Base-by-base conservation (phyloP, 768 basidiomycete genomes). In the Pseudohyphozyma bogoriensis region DNA sequence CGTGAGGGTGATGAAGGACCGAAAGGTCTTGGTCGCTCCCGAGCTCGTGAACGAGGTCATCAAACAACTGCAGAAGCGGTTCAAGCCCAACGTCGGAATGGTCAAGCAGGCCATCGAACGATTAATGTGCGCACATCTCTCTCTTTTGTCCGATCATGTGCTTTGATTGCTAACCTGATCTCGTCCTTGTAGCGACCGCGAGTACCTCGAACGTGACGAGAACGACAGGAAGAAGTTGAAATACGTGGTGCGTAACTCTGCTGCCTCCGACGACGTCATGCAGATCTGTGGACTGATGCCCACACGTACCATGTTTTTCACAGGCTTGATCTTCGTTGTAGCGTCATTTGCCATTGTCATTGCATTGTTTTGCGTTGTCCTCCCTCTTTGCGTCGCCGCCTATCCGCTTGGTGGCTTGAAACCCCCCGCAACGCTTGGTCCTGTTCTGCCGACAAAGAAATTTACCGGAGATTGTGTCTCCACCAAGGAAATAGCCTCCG, bases 1-100 rank as follows among this genome's bases (percentile, higher is more conserved):
- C 64, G 95, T 99, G 29, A 84, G 95, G 35, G 84, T 96, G 32
- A 97, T 99, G 93, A 97, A 97, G 76, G 85, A 89, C 71, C 78
- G 91, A 57, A 96, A 96, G 72, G 80, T 81, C 56, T 84, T 97
- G 83, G 76, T 79, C 9, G 89, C 96, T 70, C 88, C 83, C 60
- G 89, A 91, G 58, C 80, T 99, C 18, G 78, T 96, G 62, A 86
- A 85, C 67, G 92, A 97, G 74, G 89, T 90, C 36, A 89, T 88
- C 47, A 81, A 83, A 26, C 93, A 96, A 68, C 75, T 99, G 5
- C 78, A 86, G 24, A 78, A 78, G 59, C 83, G 93, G 6, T 99
- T 97, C 79, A 81, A 81, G 51, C 93, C 93, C 0, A 84, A 88
- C 64, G 86, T 91, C 42, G 73, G 83, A 45, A 79, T 81, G 64